Evolutionary conservation across 2,329 filamentous ascomycete genomes (phyloP).

Genomic region (Pseudogymnoascus sp.): DNA sequence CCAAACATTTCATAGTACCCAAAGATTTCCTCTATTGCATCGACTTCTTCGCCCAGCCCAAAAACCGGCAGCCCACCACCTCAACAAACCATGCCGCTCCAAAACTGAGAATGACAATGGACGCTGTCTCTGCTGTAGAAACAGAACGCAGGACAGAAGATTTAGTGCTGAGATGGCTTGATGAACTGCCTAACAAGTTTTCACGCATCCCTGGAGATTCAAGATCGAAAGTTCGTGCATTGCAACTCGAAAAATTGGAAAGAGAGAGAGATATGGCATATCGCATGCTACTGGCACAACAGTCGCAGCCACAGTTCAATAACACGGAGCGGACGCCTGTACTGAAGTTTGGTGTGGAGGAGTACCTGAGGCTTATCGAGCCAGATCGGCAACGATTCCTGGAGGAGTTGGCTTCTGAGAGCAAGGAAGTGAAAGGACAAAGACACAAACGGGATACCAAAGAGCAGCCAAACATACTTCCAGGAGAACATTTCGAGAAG

Average conservation of each 20-base stretch:
- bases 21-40: not conserved
- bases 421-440: not conserved
- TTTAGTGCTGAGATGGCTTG: not conserved
- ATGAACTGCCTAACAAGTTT: not conserved
- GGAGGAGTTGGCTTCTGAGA: not conserved
- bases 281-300: not conserved
- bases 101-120: not conserved
- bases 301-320: not conserved
- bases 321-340: no score
- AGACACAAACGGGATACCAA: not conserved
- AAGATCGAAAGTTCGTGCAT: not conserved
- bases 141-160: not conserved
- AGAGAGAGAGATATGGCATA: not conserved
- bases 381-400: not conserved
- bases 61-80: not conserved
- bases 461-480: not conserved
- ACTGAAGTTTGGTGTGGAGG: not conserved
- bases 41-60: not conserved
- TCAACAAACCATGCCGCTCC: not conserved
- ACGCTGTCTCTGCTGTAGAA: not conserved
- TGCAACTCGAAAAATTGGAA: not conserved
- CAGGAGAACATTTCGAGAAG: not conserved
- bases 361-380: not conserved
- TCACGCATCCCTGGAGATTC: not conserved
- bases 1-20: not conserved